These are phyloP conservation scores for Yarrowia yakushimensis DNA, from an alignment of 805 yeast species.

Conservation along the genomic window DNA sequence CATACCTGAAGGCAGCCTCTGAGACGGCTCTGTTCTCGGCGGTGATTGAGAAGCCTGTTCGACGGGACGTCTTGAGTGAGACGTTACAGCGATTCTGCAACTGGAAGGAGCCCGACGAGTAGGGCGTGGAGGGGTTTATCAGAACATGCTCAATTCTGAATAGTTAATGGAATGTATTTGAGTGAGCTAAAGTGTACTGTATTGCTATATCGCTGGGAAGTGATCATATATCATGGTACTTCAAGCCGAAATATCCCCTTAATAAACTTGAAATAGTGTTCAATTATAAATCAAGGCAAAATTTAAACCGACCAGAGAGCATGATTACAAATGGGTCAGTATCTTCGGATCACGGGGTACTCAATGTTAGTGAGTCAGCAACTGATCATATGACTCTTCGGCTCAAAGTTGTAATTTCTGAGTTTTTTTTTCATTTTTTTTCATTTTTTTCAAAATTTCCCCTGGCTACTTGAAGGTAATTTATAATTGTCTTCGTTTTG, in stretches of 20 bases:
- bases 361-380: too few relatives aligned
- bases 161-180: not conserved
- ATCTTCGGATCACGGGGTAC: not conserved
- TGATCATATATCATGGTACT: too few relatives aligned
- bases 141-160: not conserved
- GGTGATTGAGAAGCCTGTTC: slow-evolving; percentile 70
- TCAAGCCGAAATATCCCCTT: too few relatives aligned
- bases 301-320: not conserved
- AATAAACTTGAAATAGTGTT: too few relatives aligned
- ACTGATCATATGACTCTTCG: too few relatives aligned
- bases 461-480: too few relatives aligned
- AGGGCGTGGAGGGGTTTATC: not conserved
- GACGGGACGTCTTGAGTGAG: slow-evolving; percentile 38
- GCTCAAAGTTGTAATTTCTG: too few relatives aligned
- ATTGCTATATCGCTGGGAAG: too few relatives aligned
- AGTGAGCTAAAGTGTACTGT: too few relatives aligned
- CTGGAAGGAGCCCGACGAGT: slow-evolving; percentile 31
- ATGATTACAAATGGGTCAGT: not conserved
- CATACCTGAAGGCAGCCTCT: slow-evolving; percentile 54
- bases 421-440: too few relatives aligned
- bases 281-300: not conserved
- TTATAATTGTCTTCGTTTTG: too few relatives aligned
- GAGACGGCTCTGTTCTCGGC: slow-evolving; percentile 50
- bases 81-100: slow-evolving; percentile 37
- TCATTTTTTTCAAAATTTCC: too few relatives aligned